Evolutionary conservation across 306 rosid genomes (phyloP).

Genomic region (Arachis hypogaea): DNA sequence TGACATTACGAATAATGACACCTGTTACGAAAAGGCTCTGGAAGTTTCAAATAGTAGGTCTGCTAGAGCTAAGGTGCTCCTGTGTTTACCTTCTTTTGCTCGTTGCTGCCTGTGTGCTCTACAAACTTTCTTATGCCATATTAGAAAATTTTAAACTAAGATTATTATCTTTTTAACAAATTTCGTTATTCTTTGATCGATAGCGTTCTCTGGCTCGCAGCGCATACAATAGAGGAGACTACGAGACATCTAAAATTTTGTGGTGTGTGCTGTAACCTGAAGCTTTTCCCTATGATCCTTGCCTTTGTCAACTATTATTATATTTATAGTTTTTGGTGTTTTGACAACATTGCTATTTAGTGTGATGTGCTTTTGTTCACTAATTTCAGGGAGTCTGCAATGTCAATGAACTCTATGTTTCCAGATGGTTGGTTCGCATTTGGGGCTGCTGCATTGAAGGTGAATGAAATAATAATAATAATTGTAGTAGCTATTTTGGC

Average conservation of each 20-base stretch:
- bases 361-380: conserved; percentile 25
- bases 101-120: neutral
- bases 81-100: neutral
- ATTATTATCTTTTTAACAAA: conserved; percentile 10
- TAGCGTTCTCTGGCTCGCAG: conserved; percentile 94
- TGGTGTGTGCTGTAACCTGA: conserved; percentile 44
- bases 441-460: conserved; percentile 99
- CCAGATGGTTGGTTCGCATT: conserved; percentile 98
- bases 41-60: conserved; percentile 88
- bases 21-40: conserved; percentile 86
- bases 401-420: conserved; percentile 92
- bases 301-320: neutral
- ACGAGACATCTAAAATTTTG: conserved; percentile 64
- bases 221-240: conserved; percentile 98
- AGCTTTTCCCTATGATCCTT: conserved; percentile 8
- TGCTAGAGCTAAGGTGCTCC: conserved; percentile 85
- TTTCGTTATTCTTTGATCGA: conserved; percentile 33
- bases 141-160: conserved; percentile 5
- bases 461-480: conserved; percentile 35
- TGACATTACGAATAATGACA: conserved; percentile 75
- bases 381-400: conserved; percentile 87
- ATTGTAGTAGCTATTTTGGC: conserved; percentile 7
- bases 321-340: conserved; percentile 11
- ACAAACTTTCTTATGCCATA: conserved; percentile 19
- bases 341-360: conserved; percentile 21